Evolutionary conservation across 1,284 basidiomycete genomes (phyloP).

Genomic region (Pseudozyma thailandica): DNA sequence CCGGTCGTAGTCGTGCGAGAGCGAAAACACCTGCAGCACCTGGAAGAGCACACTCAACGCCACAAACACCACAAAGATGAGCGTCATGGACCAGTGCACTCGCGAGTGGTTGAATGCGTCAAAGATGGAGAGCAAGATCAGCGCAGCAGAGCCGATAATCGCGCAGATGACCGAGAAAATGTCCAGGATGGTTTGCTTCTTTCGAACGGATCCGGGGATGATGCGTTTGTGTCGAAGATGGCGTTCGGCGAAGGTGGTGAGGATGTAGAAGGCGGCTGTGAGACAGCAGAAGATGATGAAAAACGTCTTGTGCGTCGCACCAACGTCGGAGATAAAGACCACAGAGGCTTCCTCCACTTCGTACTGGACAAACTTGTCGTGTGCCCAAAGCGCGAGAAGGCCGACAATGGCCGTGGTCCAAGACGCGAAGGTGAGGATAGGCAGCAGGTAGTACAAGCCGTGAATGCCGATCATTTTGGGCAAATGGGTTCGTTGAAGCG

Average conservation of each 20-base stretch:
- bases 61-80: conserved; percentile 71
- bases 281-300: conserved; percentile 58
- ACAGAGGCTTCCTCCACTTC: conserved; percentile 67
- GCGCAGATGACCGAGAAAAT: conserved; percentile 70
- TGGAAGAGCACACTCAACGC: conserved; percentile 71
- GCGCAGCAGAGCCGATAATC: conserved; percentile 68
- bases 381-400: conserved; percentile 69
- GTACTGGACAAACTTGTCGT: conserved; percentile 68
- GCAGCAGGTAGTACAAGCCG: conserved; percentile 47
- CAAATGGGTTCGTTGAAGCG: neutral
- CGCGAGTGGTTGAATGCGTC: conserved; percentile 69
- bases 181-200: conserved; percentile 68
- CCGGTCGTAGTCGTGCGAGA: conserved; percentile 69
- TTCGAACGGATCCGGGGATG: conserved; percentile 70
- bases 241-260: conserved; percentile 70
- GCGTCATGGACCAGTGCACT: conserved; percentile 71
- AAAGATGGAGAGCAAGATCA: conserved; percentile 70
- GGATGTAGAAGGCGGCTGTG: conserved; percentile 64
- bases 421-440: conserved; percentile 47
- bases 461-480: conserved; percentile 39
- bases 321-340: conserved; percentile 71
- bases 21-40: conserved; percentile 69
- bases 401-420: conserved; percentile 60
- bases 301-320: conserved; percentile 66
- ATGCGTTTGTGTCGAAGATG: conserved; percentile 71